Conservation (phyloP, 345 rosid genomes). For the Firmiana major region DNA sequence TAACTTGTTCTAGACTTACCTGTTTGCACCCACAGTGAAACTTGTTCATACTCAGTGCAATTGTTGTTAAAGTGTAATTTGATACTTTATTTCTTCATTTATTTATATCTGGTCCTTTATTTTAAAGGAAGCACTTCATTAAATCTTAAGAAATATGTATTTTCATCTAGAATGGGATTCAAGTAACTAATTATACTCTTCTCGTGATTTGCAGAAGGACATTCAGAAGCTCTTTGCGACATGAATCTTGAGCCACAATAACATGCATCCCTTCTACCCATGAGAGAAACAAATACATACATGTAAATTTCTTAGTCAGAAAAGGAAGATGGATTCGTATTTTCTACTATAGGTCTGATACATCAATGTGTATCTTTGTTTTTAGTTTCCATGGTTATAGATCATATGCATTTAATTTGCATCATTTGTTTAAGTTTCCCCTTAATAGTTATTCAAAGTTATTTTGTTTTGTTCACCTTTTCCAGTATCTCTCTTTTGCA, state of each 20-base stretch:
- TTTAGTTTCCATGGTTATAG: background rate
- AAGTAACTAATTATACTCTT: background rate
- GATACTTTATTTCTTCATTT: background rate
- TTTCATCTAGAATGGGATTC: background rate
- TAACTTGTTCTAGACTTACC: background rate
- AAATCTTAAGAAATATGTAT: background rate
- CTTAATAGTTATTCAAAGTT: background rate
- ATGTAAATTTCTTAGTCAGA: background rate
- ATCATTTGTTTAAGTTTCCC: background rate
- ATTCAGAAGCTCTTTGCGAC: conserved; percentile 58
- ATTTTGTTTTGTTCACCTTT: background rate
- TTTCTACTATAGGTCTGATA: conserved; percentile 7
- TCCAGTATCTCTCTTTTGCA: background rate
- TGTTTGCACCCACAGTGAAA: background rate
- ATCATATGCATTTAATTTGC: background rate
- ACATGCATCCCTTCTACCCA: background rate
- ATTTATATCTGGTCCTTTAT: background rate
- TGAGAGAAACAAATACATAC: background rate
- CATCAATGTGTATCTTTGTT: background rate
- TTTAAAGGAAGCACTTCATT: background rate
- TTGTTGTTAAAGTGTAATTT: background rate
- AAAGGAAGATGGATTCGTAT: background rate
- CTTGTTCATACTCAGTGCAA: background rate
- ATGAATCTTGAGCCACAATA: conserved; percentile 14
- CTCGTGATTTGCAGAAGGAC: conserved; percentile 50